Base-by-base conservation (phyloP, 257 asterid species). In the Solanum sejunctum region DNA sequence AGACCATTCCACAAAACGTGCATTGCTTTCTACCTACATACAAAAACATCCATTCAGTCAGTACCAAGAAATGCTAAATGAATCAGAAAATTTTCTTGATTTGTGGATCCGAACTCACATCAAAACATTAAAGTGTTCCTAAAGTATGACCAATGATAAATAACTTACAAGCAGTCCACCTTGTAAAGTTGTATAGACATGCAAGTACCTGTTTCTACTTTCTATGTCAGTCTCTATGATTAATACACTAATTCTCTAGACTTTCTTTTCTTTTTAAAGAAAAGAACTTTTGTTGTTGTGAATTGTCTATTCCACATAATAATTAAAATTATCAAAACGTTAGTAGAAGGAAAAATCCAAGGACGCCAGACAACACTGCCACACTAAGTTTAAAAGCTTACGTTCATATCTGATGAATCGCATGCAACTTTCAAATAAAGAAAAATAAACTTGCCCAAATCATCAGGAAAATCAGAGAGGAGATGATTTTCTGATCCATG, bases 1-100 rank as follows among this genome's bases (percentile, higher is more conserved):
- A 11, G 99, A 95, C 99, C 99, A 97, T 84, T 93, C 95, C 91
- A 97, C 99, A 88, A 97, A 94, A 73, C 98, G 98, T 60, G 98
- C 98, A 87, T 97, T 97, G 93, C 98, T 97, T 90, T 97, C 98
- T 83, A 92, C 84, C 99, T 97, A 83, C 88, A 88, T 28, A 86
- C 60, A 83, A 63, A 63, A 47, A 83, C n/a, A 57, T 69, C 26
- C 51, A 12, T 32, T 67, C 52, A 69, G 47, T 67, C 63, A 69
- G 81, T 69, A 10, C 54, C 57, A 69, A 69, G 64, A 83, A 78
- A 52, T 78, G 64, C 82, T 52, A 78, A 52, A 78, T 78, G 47
- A 26, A 77, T 23, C 26, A 52, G 64, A 78, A 69, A 8, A 9
- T 23, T 52, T 78, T 28, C 60, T 52, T 52, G 26, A 78, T 52